Conservation (phyloP, 2,329 filamentous ascomycete genomes). For the Amylocarpus encephaloides region DNA sequence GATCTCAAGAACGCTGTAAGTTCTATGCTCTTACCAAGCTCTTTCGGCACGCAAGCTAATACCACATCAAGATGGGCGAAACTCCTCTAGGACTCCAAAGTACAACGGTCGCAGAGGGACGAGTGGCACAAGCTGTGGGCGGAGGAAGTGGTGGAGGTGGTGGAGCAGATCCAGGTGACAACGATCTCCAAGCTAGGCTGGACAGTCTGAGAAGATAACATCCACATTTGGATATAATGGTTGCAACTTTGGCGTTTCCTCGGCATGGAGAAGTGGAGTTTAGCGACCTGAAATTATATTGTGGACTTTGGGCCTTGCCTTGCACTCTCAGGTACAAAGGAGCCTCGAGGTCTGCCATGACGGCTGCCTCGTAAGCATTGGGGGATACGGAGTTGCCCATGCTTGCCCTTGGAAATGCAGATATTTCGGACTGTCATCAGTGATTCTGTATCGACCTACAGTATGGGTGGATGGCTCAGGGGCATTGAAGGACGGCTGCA, state of each 20-base stretch:
- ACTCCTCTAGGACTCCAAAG: slow-evolving; percentile 80
- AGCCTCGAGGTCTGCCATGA: background rate
- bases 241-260: slow-evolving; percentile 15
- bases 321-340: background rate
- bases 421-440: no score
- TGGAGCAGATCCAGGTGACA: slow-evolving; percentile 57
- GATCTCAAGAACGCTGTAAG: slow-evolving; percentile 84
- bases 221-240: background rate
- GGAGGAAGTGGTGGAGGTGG: slow-evolving; percentile 47
- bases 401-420: no score
- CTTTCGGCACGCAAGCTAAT: slow-evolving; percentile 10
- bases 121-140: slow-evolving; percentile 81
- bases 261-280: slow-evolving; percentile 10
- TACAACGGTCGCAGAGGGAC: slow-evolving; percentile 63
- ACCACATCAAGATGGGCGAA: slow-evolving; percentile 67
- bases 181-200: slow-evolving; percentile 88
- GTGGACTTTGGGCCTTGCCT: background rate
- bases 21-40: slow-evolving; percentile 22
- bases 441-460: no score
- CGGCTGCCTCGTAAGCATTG: background rate
- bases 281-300: background rate
- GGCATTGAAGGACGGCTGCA: no score
- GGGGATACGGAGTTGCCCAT: no score
- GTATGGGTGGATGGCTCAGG: no score
- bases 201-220: slow-evolving; percentile 59